Evolutionary conservation across 2,329 filamentous ascomycete genomes (phyloP).

Genomic region (Curvularia eragrostidis): DNA sequence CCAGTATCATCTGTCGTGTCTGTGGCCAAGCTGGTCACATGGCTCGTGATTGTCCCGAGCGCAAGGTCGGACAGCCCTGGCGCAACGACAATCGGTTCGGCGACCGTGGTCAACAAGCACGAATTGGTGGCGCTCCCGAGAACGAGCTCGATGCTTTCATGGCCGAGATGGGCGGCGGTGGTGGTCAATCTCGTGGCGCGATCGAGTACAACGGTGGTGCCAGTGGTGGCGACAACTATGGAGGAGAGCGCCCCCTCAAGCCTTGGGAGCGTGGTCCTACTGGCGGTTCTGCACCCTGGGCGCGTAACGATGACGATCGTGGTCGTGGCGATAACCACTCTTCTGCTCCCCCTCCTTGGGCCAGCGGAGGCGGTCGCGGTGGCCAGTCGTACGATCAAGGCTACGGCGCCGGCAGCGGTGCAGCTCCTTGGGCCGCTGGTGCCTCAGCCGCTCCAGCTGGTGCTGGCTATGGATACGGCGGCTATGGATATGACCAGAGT

Average conservation of each 20-base stretch:
- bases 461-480: constrained; percentile 54
- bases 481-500: constrained; percentile 42
- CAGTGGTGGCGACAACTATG: constrained; percentile 56
- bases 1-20: constrained; percentile 97
- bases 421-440: constrained; percentile 51
- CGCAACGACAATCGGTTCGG: constrained; percentile 72
- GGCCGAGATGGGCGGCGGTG: constrained; percentile 88
- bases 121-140: constrained; percentile 78
- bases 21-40: constrained; percentile 98
- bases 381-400: constrained; percentile 40
- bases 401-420: constrained; percentile 43
- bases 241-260: constrained; percentile 67
- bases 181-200: constrained; percentile 69
- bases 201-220: constrained; percentile 63
- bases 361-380: constrained; percentile 42
- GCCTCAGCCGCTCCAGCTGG: constrained; percentile 41
- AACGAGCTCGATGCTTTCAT: constrained; percentile 98
- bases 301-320: constrained; percentile 52
- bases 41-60: constrained; percentile 95
- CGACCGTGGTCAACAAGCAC: constrained; percentile 63
- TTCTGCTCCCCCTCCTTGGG: constrained; percentile 51
- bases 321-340: constrained; percentile 49
- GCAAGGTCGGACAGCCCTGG: constrained; percentile 89
- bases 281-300: constrained; percentile 83
- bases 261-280: constrained; percentile 90